Evolutionary conservation across 164 flowering plant genomes (phyloP), one percentile per base, ranked within the genome.

Genomic region (Vitis riparia): DNA sequence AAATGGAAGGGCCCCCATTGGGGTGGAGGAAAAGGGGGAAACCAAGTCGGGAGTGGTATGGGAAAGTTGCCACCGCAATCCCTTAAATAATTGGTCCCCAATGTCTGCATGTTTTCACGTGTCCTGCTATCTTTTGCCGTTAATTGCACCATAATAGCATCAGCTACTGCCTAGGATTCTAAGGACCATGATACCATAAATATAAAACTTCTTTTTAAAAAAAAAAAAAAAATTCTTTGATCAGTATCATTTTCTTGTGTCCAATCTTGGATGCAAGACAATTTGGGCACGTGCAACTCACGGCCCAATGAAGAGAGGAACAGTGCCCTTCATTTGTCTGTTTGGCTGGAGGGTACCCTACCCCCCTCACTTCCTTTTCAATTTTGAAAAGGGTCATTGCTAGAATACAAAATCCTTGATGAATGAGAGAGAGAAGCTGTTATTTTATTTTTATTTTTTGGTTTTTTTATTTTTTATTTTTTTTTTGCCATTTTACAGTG

Each of bases 81-180:
- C 15, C 64, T 49, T 68, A 68, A 68, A 55, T 51, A 73, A 65
- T 72, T 74, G 87, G 86, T 74, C 79, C 19, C 19, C 19, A 19
- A 19, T 19, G 37, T 72, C 83, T 84, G 85, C 85, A 84, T 82
- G 82, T 68, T 65, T 76, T 84, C 87, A 84, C 87, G 87, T 84
- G 87, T 82, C 82, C 82, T 84, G 87, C 78, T 79, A 19, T 19
- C 19, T 19, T 19, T 19, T 19, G 19, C 19, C 19, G 19, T 19
- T 19, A 19, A 19, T 19, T 19, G 19, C 19, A 19, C 19, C 19
- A 19, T 19, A 19, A 19, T 19, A 19, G 52, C 81, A 66, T 68
- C 82, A 68, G 57, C 80, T 68, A 10, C 65, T 78, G 83, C 87
- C 80, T 82, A 75, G 91, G 88, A 85, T 85, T 85, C 19, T 19